These are phyloP conservation scores for Aspergillus pseudotamarii DNA, from an alignment of 2,329 filamentous ascomycete species.

Conservation along the genomic window DNA sequence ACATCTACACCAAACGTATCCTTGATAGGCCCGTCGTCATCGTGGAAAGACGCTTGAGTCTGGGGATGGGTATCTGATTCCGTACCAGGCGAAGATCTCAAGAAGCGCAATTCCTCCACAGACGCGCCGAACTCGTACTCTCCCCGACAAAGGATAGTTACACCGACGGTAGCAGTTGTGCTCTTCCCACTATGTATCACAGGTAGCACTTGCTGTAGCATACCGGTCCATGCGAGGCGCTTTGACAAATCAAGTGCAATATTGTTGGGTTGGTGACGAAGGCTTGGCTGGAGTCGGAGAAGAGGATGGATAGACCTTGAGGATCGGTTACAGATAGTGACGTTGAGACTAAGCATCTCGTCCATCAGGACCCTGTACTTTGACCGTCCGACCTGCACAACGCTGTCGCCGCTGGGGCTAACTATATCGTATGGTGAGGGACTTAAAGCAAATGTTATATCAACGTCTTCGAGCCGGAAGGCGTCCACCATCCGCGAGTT, in stretches of 20 bases:
- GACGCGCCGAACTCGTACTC: constrained; percentile 80
- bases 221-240: constrained; percentile 82
- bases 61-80: constrained; percentile 15
- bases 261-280: constrained; percentile 71
- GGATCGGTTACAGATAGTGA: constrained; percentile 76
- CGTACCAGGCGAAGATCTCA: constrained; percentile 27
- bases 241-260: constrained; percentile 79
- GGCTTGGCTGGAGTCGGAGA: constrained; percentile 73
- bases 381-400: constrained; percentile 46
- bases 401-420: constrained; percentile 19
- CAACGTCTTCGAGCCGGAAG: constrained; percentile 77
- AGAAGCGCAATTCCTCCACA: constrained; percentile 74
- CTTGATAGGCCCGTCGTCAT: constrained; percentile 35
- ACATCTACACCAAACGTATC: constrained; percentile 45
- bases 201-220: constrained; percentile 74
- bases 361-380: constrained; percentile 57
- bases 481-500: constrained; percentile 79
- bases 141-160: constrained; percentile 76
- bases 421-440: constrained; percentile 31
- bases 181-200: constrained; percentile 61
- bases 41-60: constrained; percentile 13
- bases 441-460: constrained; percentile 56
- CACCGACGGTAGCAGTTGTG: constrained; percentile 66
- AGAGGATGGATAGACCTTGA: constrained; percentile 68
- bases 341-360: constrained; percentile 68